phyloP scores from a whole-genome alignment of 805 yeast species.

The Jamesozyma gamospora region DNA sequence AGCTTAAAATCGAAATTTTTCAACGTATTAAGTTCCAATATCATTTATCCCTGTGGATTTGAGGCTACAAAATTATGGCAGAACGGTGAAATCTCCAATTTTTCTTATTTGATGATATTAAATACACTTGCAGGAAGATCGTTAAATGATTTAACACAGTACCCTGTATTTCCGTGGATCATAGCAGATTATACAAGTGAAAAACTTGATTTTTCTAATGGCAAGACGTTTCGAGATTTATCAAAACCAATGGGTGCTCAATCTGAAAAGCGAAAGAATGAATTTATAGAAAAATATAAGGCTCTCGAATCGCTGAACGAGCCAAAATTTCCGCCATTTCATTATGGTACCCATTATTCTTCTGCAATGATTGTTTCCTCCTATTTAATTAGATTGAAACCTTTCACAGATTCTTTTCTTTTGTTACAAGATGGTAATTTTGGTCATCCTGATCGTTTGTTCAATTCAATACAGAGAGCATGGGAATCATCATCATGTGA shows the following conservation, averaged over 20 bases:
- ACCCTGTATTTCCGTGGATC: slow-evolving; percentile 90
- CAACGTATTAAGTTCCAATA: slow-evolving; percentile 29
- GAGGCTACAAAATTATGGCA: slow-evolving; percentile 64
- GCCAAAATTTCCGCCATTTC: slow-evolving; percentile 61
- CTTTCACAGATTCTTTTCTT: slow-evolving; percentile 71
- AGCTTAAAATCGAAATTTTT: slow-evolving; percentile 36
- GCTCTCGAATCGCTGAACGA: slow-evolving; percentile 58
- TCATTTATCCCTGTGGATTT: slow-evolving; percentile 16
- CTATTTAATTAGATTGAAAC: slow-evolving; percentile 63
- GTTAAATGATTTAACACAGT: slow-evolving; percentile 79
- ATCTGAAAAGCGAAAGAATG: slow-evolving; percentile 43
- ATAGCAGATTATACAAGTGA: slow-evolving; percentile 72
- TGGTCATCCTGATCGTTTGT: slow-evolving; percentile 80
- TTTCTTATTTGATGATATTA: slow-evolving; percentile 67
- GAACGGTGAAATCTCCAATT: slow-evolving; percentile 70
- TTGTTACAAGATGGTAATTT: slow-evolving; percentile 79
- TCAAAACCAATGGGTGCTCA: slow-evolving; percentile 93
- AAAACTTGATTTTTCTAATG: slow-evolving; percentile 53
- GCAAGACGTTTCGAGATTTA: slow-evolving; percentile 58
- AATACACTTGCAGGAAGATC: slow-evolving; percentile 85
- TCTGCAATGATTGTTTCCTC: slow-evolving; percentile 90
- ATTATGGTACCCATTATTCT: slow-evolving; percentile 88
- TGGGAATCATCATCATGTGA: slow-evolving; percentile 76
- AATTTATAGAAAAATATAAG: slow-evolving; percentile 62
- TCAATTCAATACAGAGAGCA: slow-evolving; percentile 62